A percentile compares a stretch with the other conserved stretches of the same genome.
These are phyloP conservation scores for Zoysia japonica DNA, from an alignment of 176 grass and related monocot genomes.

Conservation along the genomic window DNA sequence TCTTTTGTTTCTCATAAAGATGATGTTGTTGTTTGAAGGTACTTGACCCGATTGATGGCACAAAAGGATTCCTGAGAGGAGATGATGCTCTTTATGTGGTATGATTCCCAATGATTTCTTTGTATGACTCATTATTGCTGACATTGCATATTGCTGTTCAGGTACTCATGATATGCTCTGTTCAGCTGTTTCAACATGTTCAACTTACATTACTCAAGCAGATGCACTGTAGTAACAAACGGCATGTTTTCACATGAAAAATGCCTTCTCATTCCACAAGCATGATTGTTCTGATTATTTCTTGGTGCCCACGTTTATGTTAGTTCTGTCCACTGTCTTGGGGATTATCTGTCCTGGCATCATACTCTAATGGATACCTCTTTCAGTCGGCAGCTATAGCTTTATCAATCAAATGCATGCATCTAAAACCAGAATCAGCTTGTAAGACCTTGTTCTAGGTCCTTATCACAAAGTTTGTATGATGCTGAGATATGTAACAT, in stretches of 20 bases:
- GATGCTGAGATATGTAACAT: background rate
- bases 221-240: background rate
- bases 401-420: constrained; percentile 17
- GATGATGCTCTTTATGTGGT: constrained; percentile 92
- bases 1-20: background rate
- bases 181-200: background rate
- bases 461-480: background rate
- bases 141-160: constrained; percentile 10
- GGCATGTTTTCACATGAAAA: background rate
- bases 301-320: constrained; percentile 5
- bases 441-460: background rate
- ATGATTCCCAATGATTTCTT: constrained; percentile 36
- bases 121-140: constrained; percentile 6
- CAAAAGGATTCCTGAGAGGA: constrained; percentile 80
- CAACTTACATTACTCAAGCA: constrained; percentile 16
- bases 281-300: background rate
- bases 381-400: background rate
- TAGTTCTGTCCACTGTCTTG: background rate
- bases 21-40: constrained; percentile 58
- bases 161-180: constrained; percentile 20
- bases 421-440: constrained; percentile 7
- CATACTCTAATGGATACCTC: background rate
- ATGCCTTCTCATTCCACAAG: background rate
- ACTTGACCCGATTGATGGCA: constrained; percentile 99
- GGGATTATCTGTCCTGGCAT: constrained; percentile 12